phyloP scores from a whole-genome alignment of 371 early-diverging fungal genomes.

The Apophysomyces elegans region DNA sequence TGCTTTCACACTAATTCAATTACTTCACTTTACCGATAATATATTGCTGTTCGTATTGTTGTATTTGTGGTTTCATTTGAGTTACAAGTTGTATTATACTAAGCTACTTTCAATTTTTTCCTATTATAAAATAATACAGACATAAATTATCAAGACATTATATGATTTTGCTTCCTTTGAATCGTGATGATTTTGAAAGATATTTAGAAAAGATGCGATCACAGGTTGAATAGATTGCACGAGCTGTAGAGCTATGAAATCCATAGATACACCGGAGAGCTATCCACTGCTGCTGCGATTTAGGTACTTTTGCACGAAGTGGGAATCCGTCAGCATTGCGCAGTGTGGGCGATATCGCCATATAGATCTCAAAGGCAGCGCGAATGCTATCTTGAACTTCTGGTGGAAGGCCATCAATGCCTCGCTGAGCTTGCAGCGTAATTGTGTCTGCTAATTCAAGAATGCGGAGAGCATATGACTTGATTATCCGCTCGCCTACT shows the following conservation, averaged over 20 bases:
- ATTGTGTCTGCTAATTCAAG: slow-evolving; percentile 32
- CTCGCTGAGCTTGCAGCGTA: slow-evolving; percentile 37
- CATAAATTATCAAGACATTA: no score
- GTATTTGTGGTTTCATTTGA: no score
- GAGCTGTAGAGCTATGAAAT: slow-evolving; percentile 30
- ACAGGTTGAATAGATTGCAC: slow-evolving; percentile 21
- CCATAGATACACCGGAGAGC: slow-evolving; percentile 47
- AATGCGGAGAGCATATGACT: slow-evolving; percentile 32
- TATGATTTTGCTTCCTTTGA: no score
- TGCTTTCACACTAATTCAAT: no score
- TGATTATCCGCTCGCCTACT: slow-evolving; percentile 25
- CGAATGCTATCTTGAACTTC: slow-evolving; percentile 46
- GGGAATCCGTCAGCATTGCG: slow-evolving; percentile 39
- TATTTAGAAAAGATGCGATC: no score
- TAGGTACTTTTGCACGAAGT: slow-evolving; percentile 44
- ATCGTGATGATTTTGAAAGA: no score
- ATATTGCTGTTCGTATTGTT: no score
- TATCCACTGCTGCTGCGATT: slow-evolving; percentile 39
- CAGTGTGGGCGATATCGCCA: slow-evolving; percentile 46
- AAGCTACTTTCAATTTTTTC: no score
- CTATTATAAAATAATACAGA: no score
- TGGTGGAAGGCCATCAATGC: slow-evolving; percentile 45
- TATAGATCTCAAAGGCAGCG: slow-evolving; percentile 53
- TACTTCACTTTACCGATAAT: no score
- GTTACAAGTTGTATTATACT: no score